A percentile compares a stretch with the other conserved stretches of the same genome.
phyloP scores from a whole-genome alignment of 257 asterid genomes.

The Marsdenia floribunda region DNA sequence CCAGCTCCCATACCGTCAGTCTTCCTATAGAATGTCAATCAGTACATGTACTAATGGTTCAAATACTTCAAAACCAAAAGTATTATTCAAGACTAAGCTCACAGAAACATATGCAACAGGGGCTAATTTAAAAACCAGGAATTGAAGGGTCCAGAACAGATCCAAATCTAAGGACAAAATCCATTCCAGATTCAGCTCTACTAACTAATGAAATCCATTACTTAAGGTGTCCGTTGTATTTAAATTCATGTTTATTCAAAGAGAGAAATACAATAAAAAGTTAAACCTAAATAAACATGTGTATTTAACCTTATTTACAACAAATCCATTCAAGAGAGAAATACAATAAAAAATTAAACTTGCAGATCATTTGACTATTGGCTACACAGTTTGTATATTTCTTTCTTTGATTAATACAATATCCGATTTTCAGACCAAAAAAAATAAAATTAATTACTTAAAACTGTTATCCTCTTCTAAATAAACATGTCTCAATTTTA shows the following conservation, averaged over 20 bases:
- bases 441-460: background rate
- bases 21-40: slow-evolving; percentile 31
- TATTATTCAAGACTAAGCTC: background rate
- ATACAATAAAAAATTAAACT: no score
- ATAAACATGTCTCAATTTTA: background rate
- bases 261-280: background rate
- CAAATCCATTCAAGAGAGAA: no score
- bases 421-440: background rate
- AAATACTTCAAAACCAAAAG: background rate
- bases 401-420: background rate
- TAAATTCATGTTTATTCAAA: no score
- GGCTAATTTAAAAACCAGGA: background rate
- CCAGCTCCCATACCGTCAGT: slow-evolving; percentile 89
- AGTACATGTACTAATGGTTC: no score
- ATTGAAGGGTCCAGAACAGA: background rate
- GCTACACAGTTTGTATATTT: no score
- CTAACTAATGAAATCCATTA: background rate
- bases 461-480: background rate
- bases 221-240: no score
- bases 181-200: background rate
- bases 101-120: background rate
- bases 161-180: background rate
- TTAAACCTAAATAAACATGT: no score
- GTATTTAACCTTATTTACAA: no score
- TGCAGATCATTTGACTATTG: no score